These are phyloP conservation scores for Pisolithus orientalis DNA, from an alignment of 768 basidiomycete genomes.

Conservation along the genomic window DNA sequence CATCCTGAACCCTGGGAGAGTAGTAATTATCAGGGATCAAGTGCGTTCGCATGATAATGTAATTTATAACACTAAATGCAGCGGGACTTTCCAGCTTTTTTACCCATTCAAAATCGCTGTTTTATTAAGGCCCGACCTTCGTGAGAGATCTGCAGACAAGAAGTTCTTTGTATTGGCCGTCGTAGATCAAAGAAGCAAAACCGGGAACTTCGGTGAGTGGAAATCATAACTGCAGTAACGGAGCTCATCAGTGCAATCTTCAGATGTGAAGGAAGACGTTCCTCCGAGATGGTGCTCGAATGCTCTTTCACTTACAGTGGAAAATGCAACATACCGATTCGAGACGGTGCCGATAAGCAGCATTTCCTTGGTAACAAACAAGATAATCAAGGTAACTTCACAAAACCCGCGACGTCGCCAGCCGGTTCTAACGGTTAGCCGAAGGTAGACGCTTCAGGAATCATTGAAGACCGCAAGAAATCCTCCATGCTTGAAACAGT, in stretches of 20 bases:
- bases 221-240: not conserved
- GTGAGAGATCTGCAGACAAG: conserved; percentile 37
- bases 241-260: not conserved
- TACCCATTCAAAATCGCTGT: conserved; percentile 61
- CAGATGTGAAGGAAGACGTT: conserved; percentile 56
- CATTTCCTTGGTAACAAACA: conserved; percentile 68
- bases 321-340: conserved; percentile 62
- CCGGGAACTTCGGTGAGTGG: conserved; percentile 42
- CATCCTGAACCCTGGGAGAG: conserved; percentile 63
- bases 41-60: conserved; percentile 39
- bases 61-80: not conserved
- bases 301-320: conserved; percentile 39
- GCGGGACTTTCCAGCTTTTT: conserved; percentile 57
- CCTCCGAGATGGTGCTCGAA: conserved; percentile 76
- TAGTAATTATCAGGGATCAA: conserved; percentile 76
- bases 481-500: conserved; percentile 54
- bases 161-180: conserved; percentile 67
- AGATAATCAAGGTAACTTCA: conserved; percentile 56
- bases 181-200: conserved; percentile 59
- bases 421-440: not conserved
- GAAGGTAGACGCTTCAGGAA: conserved; percentile 65
- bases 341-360: conserved; percentile 60
- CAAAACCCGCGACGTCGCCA: not conserved
- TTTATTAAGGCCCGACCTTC: conserved; percentile 58
- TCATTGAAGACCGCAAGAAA: conserved; percentile 62